phyloP scores from a whole-genome alignment of 2,329 filamentous ascomycete species.

The Fusarium compactum region DNA sequence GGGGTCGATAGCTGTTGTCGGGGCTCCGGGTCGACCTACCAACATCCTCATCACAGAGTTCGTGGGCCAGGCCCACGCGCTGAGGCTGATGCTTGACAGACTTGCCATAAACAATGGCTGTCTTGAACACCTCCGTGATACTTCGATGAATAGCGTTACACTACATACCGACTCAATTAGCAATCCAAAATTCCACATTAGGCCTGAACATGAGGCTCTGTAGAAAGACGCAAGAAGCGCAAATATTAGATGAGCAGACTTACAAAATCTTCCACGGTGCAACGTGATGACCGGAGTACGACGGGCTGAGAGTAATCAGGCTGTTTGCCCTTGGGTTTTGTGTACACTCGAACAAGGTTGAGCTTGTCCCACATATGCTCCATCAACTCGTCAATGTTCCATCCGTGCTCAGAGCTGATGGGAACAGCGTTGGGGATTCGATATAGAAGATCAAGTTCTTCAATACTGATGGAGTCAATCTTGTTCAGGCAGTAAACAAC shows the following conservation, averaged over 20 bases:
- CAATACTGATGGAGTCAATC: constrained; percentile 97
- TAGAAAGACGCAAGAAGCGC: constrained; percentile 8
- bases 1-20: constrained; percentile 20
- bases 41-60: constrained; percentile 96
- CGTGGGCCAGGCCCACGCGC: constrained; percentile 89
- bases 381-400: constrained; percentile 97
- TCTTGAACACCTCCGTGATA: constrained; percentile 95
- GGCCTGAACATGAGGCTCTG: constrained; percentile 20
- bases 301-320: constrained; percentile 94
- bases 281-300: constrained; percentile 83
- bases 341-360: constrained; percentile 91
- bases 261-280: constrained; percentile 97
- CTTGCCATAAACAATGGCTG: constrained; percentile 95
- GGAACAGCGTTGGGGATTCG: constrained; percentile 96
- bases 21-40: constrained; percentile 67
- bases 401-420: constrained; percentile 96
- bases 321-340: constrained; percentile 94
- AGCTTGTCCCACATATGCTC: constrained; percentile 99
- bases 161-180: constrained; percentile 64
- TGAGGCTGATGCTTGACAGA: constrained; percentile 99
- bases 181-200: constrained; percentile 28
- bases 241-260: constrained; percentile 55
- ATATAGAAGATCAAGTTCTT: constrained; percentile 95
- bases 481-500: constrained; percentile 99
- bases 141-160: constrained; percentile 98